Evolutionary conservation across 805 yeast genomes (phyloP), one percentile per base, ranked within the genome.

Genomic region (Candida sakaeoensis): DNA sequence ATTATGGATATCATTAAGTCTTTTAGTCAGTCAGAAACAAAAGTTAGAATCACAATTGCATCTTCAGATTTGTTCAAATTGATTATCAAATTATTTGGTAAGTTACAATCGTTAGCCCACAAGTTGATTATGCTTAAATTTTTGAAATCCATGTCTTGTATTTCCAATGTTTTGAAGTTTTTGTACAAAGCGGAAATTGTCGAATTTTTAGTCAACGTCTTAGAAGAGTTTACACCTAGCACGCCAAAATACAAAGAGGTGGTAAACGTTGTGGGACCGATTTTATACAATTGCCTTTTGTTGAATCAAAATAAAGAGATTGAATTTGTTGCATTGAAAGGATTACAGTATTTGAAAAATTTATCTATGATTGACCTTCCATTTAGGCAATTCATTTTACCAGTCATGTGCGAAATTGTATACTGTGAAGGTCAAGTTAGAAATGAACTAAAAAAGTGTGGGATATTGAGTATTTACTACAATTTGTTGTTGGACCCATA

Each of bases 331-430:
- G 49, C 52, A 21, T 52, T 68, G 18, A 82, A 80, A 2, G 68
- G 70, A 1, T 59, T 77, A 3, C 77, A 78, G 0, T 50, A 62
- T 6, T 57, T 77, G 30, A 63, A 64, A 37, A 60, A 57, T 13
- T 57, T 75, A 8, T 61, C 70, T 5, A 47, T 50, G 19, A 60
- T 62, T 13, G 70, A 71, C 43, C 49, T 71, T 4, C 71, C 73
- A 8, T 63, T 74, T 38, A 63, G 74, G 25, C 80, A 77, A 46
- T 74, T 78, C 45, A 69, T 74, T 1, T 55, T 75, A 27, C 82
- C 81, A 1, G 58, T 77, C 7, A 44, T 77, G 15, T 74, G 79
- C 46, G 80, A 76, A 37, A 58, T 78, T 50, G 79, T 70, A 1
- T 66, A 74, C 44, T 67, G 78, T 38, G 68, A 63, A 18, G 53